Evolutionary conservation across 202 grass and related monocot species (phyloP).

Genomic region (Setaria italica): DNA sequence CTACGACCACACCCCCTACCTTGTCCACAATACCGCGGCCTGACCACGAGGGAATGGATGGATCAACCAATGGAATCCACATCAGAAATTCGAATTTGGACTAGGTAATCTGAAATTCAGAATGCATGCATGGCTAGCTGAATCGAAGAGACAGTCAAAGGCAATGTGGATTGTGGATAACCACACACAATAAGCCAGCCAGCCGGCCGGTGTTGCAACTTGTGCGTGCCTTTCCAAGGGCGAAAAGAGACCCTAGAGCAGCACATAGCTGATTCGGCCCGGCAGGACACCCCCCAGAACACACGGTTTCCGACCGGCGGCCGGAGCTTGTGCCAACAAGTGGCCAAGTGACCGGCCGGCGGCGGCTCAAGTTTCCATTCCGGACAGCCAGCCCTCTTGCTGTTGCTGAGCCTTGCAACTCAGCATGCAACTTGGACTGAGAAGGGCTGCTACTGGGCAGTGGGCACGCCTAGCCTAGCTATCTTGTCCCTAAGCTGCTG

Average conservation of each 20-base stretch:
- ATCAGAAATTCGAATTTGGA: not conserved
- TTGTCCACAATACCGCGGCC: not conserved
- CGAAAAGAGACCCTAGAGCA: not conserved
- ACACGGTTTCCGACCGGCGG: slow-evolving; percentile 44
- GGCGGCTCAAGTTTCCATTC: slow-evolving; percentile 31
- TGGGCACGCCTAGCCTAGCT: slow-evolving; percentile 1
- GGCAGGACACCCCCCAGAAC: not conserved
- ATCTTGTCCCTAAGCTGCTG: slow-evolving; percentile 1
- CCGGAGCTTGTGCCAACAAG: slow-evolving; percentile 11
- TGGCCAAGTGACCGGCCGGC: slow-evolving; percentile 16
- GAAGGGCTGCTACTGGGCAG: not conserved
- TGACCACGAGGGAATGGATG: not conserved
- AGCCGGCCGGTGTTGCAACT: slow-evolving; percentile 12
- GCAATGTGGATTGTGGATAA: not conserved
- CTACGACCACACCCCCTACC: not conserved
- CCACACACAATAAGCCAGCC: not conserved
- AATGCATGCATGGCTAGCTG: not conserved
- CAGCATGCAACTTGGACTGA: slow-evolving; percentile 15
- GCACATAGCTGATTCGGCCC: slow-evolving; percentile 34
- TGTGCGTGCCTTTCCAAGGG: slow-evolving; percentile 29
- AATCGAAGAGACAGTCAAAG: not conserved
- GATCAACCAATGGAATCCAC: not conserved
- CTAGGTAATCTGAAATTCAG: not conserved
- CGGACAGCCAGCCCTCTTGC: not conserved
- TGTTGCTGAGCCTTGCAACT: not conserved